Base-by-base conservation (phyloP, 345 rosid genomes). In the Acer negundo region DNA sequence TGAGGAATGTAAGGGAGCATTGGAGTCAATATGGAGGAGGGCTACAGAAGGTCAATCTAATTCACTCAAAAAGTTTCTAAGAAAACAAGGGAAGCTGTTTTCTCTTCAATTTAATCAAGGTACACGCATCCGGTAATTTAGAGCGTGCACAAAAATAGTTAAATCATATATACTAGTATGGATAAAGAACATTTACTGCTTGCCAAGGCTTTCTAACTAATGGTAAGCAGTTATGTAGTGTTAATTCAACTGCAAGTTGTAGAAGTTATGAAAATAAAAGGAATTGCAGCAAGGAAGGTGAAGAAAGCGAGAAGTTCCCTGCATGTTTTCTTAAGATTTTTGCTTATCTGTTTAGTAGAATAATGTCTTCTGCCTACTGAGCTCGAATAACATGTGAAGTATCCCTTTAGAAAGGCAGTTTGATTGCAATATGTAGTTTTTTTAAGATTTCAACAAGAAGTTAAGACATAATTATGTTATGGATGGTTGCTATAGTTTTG, bases 91-190 rank as follows among this genome's bases (percentile, higher is more conserved):
- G 86, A 91, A 81, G 82, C 70, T 96, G 69, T 87, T 86, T 63
- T 94, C 98, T 79, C 93, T 95, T 80, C 73, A 62, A 46, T 74
- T 92, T 72, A 85, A 86, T 74, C 88, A 90, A 87, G 99, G 99
- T 93, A 81, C 61, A 24, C 51, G 56, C 44, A 23, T 67, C 44
- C 17, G 11, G 12, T 67, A 20, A 10, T 69, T 77, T 23, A 24
- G 72, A 10, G 35, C 24, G 8, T 62, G n/a, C 44, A 65, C 44
- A 65, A 28, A 26, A 65, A 26, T 31, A 17, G 23, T 31, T 8
- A 59, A 42, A 59, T 53, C n/a, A 16, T 53, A 53, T 59, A 22
- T 59, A 20, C 13, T 59, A 59, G 13, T 4, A 22, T n/a, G 63
- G 22, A 59, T 7, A 59, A 59, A 59, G 63, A 16, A 59, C 63